A percentile compares a stretch with the other conserved stretches of the same genome.
Conservation (phyloP, 2,329 filamentous ascomycete genomes). For the Phialophora macrospora region DNA sequence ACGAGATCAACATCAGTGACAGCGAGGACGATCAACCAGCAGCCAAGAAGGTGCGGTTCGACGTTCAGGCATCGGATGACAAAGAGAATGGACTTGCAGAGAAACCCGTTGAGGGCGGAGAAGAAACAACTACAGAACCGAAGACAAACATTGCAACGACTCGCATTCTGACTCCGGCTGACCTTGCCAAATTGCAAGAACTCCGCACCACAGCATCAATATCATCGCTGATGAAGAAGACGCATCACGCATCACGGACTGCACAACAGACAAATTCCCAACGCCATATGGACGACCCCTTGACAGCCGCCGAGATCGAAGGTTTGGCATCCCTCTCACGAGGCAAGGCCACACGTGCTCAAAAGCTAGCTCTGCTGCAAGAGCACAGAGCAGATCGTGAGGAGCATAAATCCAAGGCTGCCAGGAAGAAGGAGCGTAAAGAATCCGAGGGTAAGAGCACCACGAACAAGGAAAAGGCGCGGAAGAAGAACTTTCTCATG, state of each 20-base stretch:
- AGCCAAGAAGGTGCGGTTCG: slow-evolving; percentile 67
- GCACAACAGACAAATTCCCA: slow-evolving; percentile 52
- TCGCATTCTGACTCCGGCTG: slow-evolving; percentile 90
- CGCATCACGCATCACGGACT: slow-evolving; percentile 53
- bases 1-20: slow-evolving; percentile 73
- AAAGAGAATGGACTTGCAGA: slow-evolving; percentile 44
- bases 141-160: slow-evolving; percentile 82
- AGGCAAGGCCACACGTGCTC: slow-evolving; percentile 85
- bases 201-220: slow-evolving; percentile 76
- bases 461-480: slow-evolving; percentile 94
- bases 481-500: slow-evolving; percentile 99
- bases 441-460: slow-evolving; percentile 88
- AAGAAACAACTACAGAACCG: slow-evolving; percentile 32
- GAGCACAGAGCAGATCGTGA: slow-evolving; percentile 78
- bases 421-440: slow-evolving; percentile 85
- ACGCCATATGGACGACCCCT: slow-evolving; percentile 80
- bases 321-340: slow-evolving; percentile 72
- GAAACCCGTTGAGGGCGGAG: slow-evolving; percentile 5
- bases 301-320: slow-evolving; percentile 91
- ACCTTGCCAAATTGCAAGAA: slow-evolving; percentile 92
- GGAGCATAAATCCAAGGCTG: slow-evolving; percentile 84
- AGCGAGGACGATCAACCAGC: slow-evolving; percentile 73
- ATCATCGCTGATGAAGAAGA: slow-evolving; percentile 60
- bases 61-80: slow-evolving; percentile 44
- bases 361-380: slow-evolving; percentile 79